Evolutionary conservation across 169 alveolate genomes (phyloP).

Genomic region (Cryptosporidium parvum): DNA sequence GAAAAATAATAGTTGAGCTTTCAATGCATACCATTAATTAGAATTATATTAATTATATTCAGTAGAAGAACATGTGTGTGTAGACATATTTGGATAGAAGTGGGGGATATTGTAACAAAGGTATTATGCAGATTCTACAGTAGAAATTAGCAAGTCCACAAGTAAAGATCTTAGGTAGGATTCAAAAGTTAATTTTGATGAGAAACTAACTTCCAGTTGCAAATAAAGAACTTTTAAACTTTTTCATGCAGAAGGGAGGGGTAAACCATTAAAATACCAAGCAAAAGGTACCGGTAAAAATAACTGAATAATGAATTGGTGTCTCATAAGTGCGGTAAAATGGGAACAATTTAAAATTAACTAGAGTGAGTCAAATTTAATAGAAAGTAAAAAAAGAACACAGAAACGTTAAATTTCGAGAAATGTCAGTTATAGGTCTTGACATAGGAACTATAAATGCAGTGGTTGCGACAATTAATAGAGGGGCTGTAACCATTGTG

Average conservation of each 20-base stretch:
- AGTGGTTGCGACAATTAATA: slow-evolving; percentile 94
- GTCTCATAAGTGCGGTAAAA: slow-evolving; percentile 64
- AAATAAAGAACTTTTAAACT: neutral
- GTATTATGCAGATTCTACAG: neutral
- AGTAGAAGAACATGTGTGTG: neutral
- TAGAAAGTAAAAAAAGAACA: slow-evolving; percentile 5
- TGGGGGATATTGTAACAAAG: neutral
- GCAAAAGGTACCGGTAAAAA: slow-evolving; percentile 15
- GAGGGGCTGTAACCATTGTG: slow-evolving; percentile 95
- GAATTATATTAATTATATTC: no score
- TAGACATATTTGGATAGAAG: neutral
- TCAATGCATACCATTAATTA: neutral
- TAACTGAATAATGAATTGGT: neutral
- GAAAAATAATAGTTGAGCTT: neutral
- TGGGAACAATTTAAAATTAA: neutral
- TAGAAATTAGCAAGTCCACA: neutral
- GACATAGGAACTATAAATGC: slow-evolving; percentile 96
- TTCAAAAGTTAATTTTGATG: neutral
- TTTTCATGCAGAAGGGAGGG: neutral
- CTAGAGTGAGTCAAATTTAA: neutral
- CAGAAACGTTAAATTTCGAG: neutral
- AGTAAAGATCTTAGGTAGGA: neutral
- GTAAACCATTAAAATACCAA: neutral
- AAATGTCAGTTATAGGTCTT: slow-evolving; percentile 94
- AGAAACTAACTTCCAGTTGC: neutral